Evolutionary conservation across 2,329 filamentous ascomycete species (phyloP).

Genomic region (Reticulascus tulasneorum): DNA sequence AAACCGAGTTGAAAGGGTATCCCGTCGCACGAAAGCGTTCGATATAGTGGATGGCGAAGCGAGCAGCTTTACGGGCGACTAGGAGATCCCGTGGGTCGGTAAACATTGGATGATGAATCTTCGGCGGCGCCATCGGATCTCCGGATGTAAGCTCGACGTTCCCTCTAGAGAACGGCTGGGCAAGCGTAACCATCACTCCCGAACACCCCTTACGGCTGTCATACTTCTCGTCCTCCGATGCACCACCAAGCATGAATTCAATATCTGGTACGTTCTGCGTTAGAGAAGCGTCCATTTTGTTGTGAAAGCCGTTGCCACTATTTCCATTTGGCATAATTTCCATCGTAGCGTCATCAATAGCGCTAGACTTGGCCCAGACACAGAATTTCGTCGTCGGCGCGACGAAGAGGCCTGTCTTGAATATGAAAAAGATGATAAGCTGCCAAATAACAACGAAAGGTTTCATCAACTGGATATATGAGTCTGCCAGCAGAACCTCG

Average conservation of each 20-base stretch:
- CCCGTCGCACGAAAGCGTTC: conserved; percentile 22
- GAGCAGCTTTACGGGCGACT: conserved; percentile 19
- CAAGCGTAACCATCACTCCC: conserved; percentile 21
- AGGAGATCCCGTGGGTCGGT: conserved; percentile 23
- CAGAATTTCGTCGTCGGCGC: conserved; percentile 14
- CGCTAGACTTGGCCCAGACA: conserved; percentile 20
- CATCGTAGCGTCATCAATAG: conserved; percentile 24
- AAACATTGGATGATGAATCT: conserved; percentile 25
- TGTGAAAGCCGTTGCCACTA: conserved; percentile 4
- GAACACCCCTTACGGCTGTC: conserved; percentile 19
- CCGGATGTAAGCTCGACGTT: conserved; percentile 27
- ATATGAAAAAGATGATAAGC: conserved; percentile 23
- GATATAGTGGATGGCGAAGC: conserved; percentile 25
- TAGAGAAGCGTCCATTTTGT: conserved; percentile 15
- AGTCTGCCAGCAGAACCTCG: conserved; percentile 21
- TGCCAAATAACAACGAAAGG: conserved; percentile 20
- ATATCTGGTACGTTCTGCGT: conserved; percentile 23
- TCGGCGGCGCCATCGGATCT: conserved; percentile 27
- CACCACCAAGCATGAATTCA: conserved; percentile 35
- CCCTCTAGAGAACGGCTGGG: conserved; percentile 26
- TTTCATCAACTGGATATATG: conserved; percentile 17
- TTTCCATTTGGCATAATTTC: conserved; percentile 5
- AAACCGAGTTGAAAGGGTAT: conserved; percentile 16
- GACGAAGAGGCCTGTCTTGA: conserved; percentile 21
- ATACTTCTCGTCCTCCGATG: conserved; percentile 22